Conservation (phyloP, 805 yeast species). For the Zygosaccharomyces bailii region DNA sequence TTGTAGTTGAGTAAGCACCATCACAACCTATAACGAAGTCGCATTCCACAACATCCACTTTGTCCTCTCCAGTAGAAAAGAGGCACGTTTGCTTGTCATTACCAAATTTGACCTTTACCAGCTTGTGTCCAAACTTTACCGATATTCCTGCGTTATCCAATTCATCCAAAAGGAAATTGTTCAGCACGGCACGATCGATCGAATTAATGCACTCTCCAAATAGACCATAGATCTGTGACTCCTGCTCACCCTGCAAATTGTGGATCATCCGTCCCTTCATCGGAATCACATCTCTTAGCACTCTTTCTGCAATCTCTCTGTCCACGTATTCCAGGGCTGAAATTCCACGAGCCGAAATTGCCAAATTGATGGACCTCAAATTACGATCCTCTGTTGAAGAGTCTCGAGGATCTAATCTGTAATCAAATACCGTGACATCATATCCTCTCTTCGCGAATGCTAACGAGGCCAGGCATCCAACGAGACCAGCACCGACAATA, state of each 20-base stretch:
- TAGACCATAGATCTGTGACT: constrained; percentile 72
- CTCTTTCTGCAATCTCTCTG: constrained; percentile 49
- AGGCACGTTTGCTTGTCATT: constrained; percentile 25
- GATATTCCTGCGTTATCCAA: constrained; percentile 47
- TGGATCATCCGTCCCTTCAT: constrained; percentile 92
- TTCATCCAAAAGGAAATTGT: constrained; percentile 62
- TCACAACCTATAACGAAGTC: constrained; percentile 80
- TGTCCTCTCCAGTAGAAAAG: constrained; percentile 23
- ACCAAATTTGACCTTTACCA: constrained; percentile 42
- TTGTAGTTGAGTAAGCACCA: constrained; percentile 74
- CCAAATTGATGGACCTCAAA: constrained; percentile 75
- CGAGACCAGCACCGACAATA: constrained; percentile 86
- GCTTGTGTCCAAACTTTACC: constrained; percentile 54
- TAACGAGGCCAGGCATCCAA: constrained; percentile 81
- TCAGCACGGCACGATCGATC: constrained; percentile 71
- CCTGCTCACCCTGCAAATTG: constrained; percentile 56
- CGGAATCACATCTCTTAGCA: constrained; percentile 65
- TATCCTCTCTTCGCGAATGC: constrained; percentile 72
- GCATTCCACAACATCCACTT: constrained; percentile 29
- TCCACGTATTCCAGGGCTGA: constrained; percentile 64
- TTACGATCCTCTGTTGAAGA: constrained; percentile 36
- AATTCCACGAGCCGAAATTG: constrained; percentile 84
- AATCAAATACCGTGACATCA: constrained; percentile 67
- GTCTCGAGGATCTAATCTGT: constrained; percentile 62
- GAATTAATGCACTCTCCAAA: constrained; percentile 83